Evolutionary conservation across 176 grass and related monocot genomes (phyloP).

Genomic region (Oryza longistaminata): DNA sequence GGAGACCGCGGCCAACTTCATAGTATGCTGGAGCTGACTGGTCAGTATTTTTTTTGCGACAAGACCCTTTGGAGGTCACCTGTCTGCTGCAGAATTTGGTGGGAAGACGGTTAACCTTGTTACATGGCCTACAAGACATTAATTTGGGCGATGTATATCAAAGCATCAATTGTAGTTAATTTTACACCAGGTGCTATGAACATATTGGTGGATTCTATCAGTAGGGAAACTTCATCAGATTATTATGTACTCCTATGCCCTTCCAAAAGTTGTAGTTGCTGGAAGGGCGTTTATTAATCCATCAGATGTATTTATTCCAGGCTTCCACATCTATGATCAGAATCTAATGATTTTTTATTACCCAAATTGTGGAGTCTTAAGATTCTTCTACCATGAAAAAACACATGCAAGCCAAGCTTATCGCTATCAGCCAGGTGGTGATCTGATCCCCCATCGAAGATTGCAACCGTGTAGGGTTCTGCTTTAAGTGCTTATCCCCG

Average conservation of each 20-base stretch:
- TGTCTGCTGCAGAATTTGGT: not conserved
- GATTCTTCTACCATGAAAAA: not conserved
- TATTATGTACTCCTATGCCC: not conserved
- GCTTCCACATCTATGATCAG: not conserved
- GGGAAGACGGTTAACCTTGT: conserved; percentile 11
- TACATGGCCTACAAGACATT: conserved; percentile 23
- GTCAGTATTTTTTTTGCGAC: not conserved
- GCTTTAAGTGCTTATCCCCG: not conserved
- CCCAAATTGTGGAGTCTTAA: not conserved
- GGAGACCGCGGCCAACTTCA: not conserved
- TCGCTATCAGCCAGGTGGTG: conserved; percentile 16
- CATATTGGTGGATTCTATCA: not conserved
- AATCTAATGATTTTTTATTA: not conserved
- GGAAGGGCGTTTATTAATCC: not conserved
- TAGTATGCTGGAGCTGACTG: not conserved
- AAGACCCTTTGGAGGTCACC: not conserved
- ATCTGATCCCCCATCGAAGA: not conserved
- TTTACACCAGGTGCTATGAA: conserved; percentile 1
- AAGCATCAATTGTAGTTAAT: conserved; percentile 30
- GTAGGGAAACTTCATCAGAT: not conserved
- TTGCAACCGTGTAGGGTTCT: not conserved
- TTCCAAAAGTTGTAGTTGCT: conserved; percentile 25
- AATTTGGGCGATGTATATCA: conserved; percentile 30
- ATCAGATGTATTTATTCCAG: not conserved
- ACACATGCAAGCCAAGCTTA: conserved; percentile 25